phyloP scores from a whole-genome alignment of 108 stramenopile genomes.

The Stephanodiscus triporus region DNA sequence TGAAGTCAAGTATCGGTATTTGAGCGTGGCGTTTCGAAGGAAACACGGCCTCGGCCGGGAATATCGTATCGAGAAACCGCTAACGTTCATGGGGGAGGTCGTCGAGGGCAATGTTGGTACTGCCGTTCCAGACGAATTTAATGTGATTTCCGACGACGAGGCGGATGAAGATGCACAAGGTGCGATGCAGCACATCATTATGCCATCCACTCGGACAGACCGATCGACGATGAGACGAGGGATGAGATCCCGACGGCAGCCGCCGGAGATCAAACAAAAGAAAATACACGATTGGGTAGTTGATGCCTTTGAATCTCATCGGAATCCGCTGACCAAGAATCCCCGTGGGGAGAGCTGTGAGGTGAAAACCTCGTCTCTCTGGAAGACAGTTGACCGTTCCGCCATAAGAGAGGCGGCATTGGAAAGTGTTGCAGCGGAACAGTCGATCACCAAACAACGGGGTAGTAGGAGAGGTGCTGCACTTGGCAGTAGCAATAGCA shows the following conservation, averaged over 20 bases:
- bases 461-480: conserved; percentile 1
- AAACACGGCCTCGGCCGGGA: conserved; percentile 61
- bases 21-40: conserved; percentile 64
- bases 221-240: not conserved
- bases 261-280: conserved; percentile 9
- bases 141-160: conserved; percentile 18
- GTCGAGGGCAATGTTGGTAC: conserved; percentile 14
- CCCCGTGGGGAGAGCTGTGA: not conserved
- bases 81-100: conserved; percentile 31
- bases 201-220: not conserved
- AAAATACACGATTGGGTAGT: conserved; percentile 41
- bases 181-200: not conserved
- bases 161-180: conserved; percentile 10
- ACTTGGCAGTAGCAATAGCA: not conserved
- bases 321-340: not conserved
- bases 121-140: conserved; percentile 17
- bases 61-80: conserved; percentile 30
- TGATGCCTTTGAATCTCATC: conserved; percentile 24
- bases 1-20: conserved; percentile 63
- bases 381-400: conserved; percentile 30
- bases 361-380: conserved; percentile 11
- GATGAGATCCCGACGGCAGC: conserved; percentile 2
- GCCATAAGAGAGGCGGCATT: conserved; percentile 40
- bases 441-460: conserved; percentile 7
- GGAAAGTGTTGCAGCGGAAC: conserved; percentile 39